phyloP scores from a whole-genome alignment of 139 green algal species.

The Volvox africanus region DNA sequence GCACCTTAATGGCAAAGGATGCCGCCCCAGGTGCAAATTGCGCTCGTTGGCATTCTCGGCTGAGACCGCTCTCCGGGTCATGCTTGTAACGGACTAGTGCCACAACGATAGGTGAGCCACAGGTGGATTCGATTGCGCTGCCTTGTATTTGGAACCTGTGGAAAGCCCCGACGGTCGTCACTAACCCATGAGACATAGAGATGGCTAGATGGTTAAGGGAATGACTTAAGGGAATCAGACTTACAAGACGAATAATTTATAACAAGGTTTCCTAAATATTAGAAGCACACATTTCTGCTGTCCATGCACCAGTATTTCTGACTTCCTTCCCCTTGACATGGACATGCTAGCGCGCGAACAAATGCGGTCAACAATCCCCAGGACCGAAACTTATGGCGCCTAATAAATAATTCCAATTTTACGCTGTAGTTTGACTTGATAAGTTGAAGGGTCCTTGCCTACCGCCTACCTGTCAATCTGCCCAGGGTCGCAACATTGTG shows the following conservation, averaged over 20 bases:
- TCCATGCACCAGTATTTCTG: no score
- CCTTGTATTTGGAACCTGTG: constrained; percentile 31
- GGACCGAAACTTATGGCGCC: neutral
- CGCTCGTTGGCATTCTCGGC: neutral
- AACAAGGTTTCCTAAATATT: neutral
- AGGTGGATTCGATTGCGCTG: constrained; percentile 7
- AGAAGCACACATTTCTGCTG: no score
- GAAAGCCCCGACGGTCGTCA: neutral
- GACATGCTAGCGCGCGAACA: neutral
- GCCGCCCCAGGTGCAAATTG: neutral
- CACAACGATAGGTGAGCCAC: neutral
- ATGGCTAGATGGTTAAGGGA: neutral
- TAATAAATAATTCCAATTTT: neutral
- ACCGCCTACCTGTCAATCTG: constrained; percentile 3
- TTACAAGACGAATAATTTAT: neutral
- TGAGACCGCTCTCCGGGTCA: constrained; percentile 4
- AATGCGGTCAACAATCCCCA: neutral
- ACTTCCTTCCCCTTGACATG: neutral
- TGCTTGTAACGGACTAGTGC: constrained; percentile 9
- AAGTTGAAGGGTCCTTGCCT: neutral
- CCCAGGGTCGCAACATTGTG: neutral
- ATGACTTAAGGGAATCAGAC: neutral
- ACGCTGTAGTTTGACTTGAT: neutral
- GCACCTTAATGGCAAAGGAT: constrained; percentile 4
- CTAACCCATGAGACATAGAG: neutral